Conservation (phyloP, 2,329 filamentous ascomycete genomes). For the Furcasterigmium furcatum region DNA sequence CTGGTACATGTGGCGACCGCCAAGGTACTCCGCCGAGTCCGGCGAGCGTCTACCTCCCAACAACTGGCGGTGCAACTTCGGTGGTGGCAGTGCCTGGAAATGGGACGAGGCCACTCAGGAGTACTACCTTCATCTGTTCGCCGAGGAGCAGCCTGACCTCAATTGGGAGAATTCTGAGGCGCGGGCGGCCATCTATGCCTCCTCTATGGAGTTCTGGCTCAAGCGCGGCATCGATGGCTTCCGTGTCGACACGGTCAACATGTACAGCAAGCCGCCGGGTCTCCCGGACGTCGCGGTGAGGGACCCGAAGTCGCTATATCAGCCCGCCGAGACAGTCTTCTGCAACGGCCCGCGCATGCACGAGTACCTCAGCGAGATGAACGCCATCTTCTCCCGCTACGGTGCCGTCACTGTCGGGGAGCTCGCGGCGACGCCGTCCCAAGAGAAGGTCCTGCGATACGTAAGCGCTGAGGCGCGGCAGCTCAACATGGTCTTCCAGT, state of each 20-base stretch:
- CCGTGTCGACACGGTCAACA: constrained; percentile 66
- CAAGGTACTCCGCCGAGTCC: constrained; percentile 41
- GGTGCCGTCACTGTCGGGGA: constrained; percentile 65
- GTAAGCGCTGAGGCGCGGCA: constrained; percentile 48
- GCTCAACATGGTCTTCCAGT: constrained; percentile 62
- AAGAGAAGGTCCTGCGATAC: constrained; percentile 49
- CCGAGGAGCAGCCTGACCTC: constrained; percentile 68
- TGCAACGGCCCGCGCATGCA: constrained; percentile 62
- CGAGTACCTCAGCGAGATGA: constrained; percentile 60
- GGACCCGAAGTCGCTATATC: constrained; percentile 34
- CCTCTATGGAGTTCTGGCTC: constrained; percentile 70
- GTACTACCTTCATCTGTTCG: constrained; percentile 71
- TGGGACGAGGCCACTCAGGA: constrained; percentile 62
- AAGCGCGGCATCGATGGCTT: constrained; percentile 65
- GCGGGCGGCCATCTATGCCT: constrained; percentile 62
- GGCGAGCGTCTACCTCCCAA: constrained; percentile 63
- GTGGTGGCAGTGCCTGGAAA: constrained; percentile 52
- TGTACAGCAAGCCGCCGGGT: constrained; percentile 56
- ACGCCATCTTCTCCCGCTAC: constrained; percentile 50
- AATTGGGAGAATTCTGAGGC: constrained; percentile 72
- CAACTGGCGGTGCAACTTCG: constrained; percentile 61
- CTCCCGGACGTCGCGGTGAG: constrained; percentile 51
- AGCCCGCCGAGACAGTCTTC: constrained; percentile 44
- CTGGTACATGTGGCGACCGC: constrained; percentile 57
- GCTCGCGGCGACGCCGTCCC: constrained; percentile 53